A percentile compares a stretch with the other conserved stretches of the same genome.
phyloP scores from a whole-genome alignment of 2,329 filamentous ascomycete species.

The Claviceps capensis region DNA sequence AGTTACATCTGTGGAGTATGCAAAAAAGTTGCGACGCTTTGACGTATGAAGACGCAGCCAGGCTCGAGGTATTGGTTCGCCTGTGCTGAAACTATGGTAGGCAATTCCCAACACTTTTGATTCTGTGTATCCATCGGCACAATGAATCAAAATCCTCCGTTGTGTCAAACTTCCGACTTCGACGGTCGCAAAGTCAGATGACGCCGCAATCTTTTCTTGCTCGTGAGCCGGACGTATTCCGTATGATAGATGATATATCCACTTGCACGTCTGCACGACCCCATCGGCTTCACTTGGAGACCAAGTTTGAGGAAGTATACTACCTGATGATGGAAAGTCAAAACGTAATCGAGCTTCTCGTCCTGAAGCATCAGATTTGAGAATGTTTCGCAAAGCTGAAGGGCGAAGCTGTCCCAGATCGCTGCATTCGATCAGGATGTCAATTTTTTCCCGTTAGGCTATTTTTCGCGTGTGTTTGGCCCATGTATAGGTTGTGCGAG shows the following conservation, averaged over 20 bases:
- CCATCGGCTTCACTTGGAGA: constrained; percentile 72
- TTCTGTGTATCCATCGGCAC: constrained; percentile 92
- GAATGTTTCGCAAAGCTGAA: constrained; percentile 48
- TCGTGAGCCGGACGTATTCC: constrained; percentile 33
- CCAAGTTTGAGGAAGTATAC: constrained; percentile 73
- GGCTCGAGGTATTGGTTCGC: constrained; percentile 64
- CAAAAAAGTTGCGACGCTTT: constrained; percentile 85
- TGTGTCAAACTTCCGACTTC: constrained; percentile 20
- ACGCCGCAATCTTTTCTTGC: neutral
- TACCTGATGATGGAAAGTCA: constrained; percentile 94
- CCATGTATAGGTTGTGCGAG: constrained; percentile 77
- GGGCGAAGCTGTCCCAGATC: constrained; percentile 70
- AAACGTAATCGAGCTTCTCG: constrained; percentile 20
- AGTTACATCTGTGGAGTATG: constrained; percentile 80
- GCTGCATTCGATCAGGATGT: constrained; percentile 78
- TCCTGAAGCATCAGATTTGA: constrained; percentile 32
- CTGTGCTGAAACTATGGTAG: constrained; percentile 87
- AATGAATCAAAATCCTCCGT: constrained; percentile 76
- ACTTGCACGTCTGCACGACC: constrained; percentile 74
- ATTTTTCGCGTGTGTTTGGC: constrained; percentile 64
- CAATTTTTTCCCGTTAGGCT: constrained; percentile 45
- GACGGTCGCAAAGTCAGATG: constrained; percentile 5
- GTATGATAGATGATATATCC: constrained; percentile 76
- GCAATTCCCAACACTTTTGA: constrained; percentile 78
- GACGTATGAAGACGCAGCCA: constrained; percentile 76